Evolutionary conservation across 352 stramenopile genomes (phyloP).

Genomic region (Phytophthora brassicae): DNA sequence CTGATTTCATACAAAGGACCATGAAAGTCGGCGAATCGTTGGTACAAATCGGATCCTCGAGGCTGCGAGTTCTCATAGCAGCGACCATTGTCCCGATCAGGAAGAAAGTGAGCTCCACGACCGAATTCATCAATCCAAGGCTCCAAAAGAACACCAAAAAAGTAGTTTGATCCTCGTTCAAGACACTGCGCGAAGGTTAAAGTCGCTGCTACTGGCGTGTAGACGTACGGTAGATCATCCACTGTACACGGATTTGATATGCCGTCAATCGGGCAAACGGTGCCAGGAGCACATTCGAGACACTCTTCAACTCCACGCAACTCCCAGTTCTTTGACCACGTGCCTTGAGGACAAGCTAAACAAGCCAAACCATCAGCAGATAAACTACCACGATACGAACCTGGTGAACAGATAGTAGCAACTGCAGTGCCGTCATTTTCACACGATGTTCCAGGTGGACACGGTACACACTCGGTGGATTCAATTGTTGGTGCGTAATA

Average conservation of each 20-base stretch:
- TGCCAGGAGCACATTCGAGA: conserved; percentile 89
- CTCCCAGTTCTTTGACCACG: conserved; percentile 98
- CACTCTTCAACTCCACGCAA: conserved; percentile 94
- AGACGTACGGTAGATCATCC: conserved; percentile 93
- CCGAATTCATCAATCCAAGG: conserved; percentile 95
- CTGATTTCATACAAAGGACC: conserved; percentile 94
- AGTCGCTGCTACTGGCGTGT: conserved; percentile 77
- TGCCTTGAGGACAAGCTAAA: conserved; percentile 91
- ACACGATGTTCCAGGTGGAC: conserved; percentile 91
- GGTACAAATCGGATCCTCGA: conserved; percentile 90
- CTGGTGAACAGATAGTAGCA: conserved; percentile 91
- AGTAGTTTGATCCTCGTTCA: conserved; percentile 80
- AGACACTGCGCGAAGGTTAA: conserved; percentile 91
- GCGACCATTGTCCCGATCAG: conserved; percentile 67
- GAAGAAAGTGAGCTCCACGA: conserved; percentile 90
- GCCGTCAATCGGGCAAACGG: conserved; percentile 93
- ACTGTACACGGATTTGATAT: conserved; percentile 94
- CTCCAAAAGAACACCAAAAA: conserved; percentile 94
- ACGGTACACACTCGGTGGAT: conserved; percentile 91
- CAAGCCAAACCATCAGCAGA: conserved; percentile 90
- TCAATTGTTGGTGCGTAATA: conserved; percentile 97
- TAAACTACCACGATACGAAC: conserved; percentile 90
- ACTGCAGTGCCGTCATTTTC: conserved; percentile 88
- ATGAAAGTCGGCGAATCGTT: conserved; percentile 93
- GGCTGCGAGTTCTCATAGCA: conserved; percentile 95